These are phyloP conservation scores for Podila clonocystis DNA, from an alignment of 192 early-diverging fungal genomes.

Conservation along the genomic window DNA sequence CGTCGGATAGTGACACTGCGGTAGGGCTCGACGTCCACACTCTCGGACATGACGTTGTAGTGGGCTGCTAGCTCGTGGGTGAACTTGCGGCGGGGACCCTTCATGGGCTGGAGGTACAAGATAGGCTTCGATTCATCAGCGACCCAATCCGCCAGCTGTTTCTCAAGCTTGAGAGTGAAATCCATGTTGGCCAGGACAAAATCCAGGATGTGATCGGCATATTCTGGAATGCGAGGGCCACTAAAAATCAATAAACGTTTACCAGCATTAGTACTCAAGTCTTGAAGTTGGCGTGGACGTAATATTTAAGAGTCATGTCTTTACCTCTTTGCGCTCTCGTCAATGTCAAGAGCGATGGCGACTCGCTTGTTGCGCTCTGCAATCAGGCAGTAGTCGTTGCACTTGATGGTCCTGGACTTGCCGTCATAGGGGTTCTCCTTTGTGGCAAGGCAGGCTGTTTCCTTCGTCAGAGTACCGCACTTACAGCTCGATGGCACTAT, in stretches of 20 bases:
- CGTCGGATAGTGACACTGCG: slow-evolving; percentile 75
- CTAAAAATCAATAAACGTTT: neutral
- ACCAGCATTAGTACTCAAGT: neutral
- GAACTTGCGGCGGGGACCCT: slow-evolving; percentile 70
- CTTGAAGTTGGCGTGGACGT: too few species aligned
- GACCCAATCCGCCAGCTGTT: slow-evolving; percentile 72
- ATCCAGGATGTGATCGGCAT: slow-evolving; percentile 70
- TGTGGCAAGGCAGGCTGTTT: slow-evolving; percentile 76
- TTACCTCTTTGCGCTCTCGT: slow-evolving; percentile 39
- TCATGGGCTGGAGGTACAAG: slow-evolving; percentile 76
- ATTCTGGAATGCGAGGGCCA: slow-evolving; percentile 50
- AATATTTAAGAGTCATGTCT: neutral
- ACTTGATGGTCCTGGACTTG: slow-evolving; percentile 62
- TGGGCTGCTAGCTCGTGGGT: slow-evolving; percentile 76
- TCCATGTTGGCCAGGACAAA: slow-evolving; percentile 69
- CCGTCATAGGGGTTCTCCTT: slow-evolving; percentile 49
- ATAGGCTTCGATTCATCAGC: slow-evolving; percentile 61
- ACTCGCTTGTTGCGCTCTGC: slow-evolving; percentile 82
- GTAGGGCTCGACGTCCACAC: slow-evolving; percentile 81
- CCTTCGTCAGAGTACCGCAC: slow-evolving; percentile 75
- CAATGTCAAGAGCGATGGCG: slow-evolving; percentile 81
- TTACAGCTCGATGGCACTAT: slow-evolving; percentile 71
- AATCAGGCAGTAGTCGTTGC: slow-evolving; percentile 85
- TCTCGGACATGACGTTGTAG: slow-evolving; percentile 77
- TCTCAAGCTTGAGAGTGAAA: slow-evolving; percentile 79